phyloP scores from a whole-genome alignment of 2,329 filamentous ascomycete genomes.

The Fusarium drepaniforme region DNA sequence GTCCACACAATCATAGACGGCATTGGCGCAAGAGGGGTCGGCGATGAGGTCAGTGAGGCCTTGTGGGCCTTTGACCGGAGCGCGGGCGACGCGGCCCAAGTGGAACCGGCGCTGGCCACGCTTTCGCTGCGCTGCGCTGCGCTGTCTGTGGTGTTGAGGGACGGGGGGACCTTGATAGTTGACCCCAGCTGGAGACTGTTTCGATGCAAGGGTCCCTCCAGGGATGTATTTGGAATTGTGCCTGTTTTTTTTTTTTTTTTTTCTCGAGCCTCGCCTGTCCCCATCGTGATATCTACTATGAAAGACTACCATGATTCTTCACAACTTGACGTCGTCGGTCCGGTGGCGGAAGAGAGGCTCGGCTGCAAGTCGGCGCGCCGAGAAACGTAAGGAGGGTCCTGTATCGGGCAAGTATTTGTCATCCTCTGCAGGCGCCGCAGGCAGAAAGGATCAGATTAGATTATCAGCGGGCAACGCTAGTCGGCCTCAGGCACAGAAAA shows the following conservation, averaged over 20 bases:
- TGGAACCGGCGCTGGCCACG: slow-evolving; percentile 36
- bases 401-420: slow-evolving; percentile 35
- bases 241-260: neutral
- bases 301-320: neutral
- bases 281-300: neutral
- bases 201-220: neutral
- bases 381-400: slow-evolving; percentile 15
- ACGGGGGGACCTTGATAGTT: slow-evolving; percentile 38
- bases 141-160: slow-evolving; percentile 10
- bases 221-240: slow-evolving; percentile 34
- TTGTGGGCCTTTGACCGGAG: slow-evolving; percentile 37
- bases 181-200: slow-evolving; percentile 9
- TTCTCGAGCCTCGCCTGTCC: neutral
- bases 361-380: slow-evolving; percentile 38
- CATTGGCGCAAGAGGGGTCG: slow-evolving; percentile 37
- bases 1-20: slow-evolving; percentile 27
- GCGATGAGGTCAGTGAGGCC: slow-evolving; percentile 42
- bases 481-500: neutral
- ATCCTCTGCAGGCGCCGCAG: slow-evolving; percentile 14
- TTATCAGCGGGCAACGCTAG: slow-evolving; percentile 15
- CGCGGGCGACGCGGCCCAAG: slow-evolving; percentile 34
- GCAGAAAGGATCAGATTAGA: slow-evolving; percentile 39
- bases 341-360: slow-evolving; percentile 21
- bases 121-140: neutral
- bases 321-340: neutral